Evolutionary conservation across 495 filamentous ascomycete genomes (phyloP).

Genomic region (Staphylotrichum longicolle): DNA sequence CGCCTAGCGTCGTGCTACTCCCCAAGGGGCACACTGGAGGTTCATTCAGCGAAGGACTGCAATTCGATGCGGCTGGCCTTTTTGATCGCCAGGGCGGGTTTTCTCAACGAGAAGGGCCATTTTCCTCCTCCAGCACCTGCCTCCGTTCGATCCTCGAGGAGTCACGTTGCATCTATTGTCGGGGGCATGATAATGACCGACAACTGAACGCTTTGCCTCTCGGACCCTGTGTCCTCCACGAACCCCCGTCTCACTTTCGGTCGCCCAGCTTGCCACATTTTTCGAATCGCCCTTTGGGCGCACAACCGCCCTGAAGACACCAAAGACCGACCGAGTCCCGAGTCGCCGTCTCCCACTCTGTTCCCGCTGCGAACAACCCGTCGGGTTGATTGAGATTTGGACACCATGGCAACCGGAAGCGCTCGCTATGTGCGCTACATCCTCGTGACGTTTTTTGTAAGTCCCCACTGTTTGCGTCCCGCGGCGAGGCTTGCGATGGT

Average conservation of each 20-base stretch:
- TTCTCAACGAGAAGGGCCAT: not conserved
- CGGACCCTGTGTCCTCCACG: constrained; percentile 16
- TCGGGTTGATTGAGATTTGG: constrained; percentile 3
- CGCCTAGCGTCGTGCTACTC: constrained; percentile 6
- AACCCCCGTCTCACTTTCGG: constrained; percentile 19
- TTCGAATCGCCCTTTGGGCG: not conserved
- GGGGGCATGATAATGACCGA: constrained; percentile 14
- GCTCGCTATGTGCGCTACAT: constrained; percentile 83
- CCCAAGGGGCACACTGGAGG: constrained; percentile 1
- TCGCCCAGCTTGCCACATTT: constrained; percentile 4
- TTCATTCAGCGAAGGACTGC: not conserved
- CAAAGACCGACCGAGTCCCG: not conserved
- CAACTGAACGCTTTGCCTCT: constrained; percentile 9
- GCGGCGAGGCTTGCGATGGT: not conserved
- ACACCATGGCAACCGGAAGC: constrained; percentile 61
- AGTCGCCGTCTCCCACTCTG: too few relatives aligned
- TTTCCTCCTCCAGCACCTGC: not conserved
- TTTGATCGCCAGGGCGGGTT: not conserved
- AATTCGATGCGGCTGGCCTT: constrained; percentile 8
- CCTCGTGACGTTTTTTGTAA: constrained; percentile 80
- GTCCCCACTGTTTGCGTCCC: constrained; percentile 30
- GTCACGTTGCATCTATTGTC: not conserved
- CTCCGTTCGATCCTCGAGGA: not conserved
- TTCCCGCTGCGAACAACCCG: not conserved
- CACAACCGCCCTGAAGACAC: constrained; percentile 6